Conservation (phyloP, 2,329 filamentous ascomycete species). For the Gnomoniopsis sp. region DNA sequence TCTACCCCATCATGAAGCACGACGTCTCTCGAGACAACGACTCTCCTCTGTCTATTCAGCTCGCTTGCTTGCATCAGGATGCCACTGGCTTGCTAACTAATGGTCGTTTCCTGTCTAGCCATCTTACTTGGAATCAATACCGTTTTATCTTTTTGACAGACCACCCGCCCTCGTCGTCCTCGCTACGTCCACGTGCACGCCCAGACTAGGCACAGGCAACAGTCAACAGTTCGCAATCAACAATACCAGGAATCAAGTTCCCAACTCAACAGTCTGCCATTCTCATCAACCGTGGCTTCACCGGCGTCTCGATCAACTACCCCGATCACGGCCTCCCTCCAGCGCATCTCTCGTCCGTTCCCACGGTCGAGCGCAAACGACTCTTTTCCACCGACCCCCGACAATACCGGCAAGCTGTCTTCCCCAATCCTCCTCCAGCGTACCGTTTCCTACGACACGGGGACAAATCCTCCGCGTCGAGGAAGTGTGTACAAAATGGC, state of each 20-base stretch:
- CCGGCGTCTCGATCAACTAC: not conserved
- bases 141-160: slow-evolving; percentile 7
- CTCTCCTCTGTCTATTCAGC: slow-evolving; percentile 1
- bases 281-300: not conserved
- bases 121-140: slow-evolving; percentile 18
- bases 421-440: slow-evolving; percentile 81
- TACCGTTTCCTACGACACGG: slow-evolving; percentile 87
- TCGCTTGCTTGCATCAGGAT: slow-evolving; percentile 10
- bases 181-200: not conserved
- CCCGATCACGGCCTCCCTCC: slow-evolving; percentile 24
- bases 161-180: not conserved
- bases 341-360: slow-evolving; percentile 26
- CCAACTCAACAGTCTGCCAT: not conserved
- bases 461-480: slow-evolving; percentile 65
- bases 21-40: slow-evolving; percentile 5
- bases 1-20: slow-evolving; percentile 4
- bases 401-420: slow-evolving; percentile 94
- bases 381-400: slow-evolving; percentile 17
- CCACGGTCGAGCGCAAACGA: slow-evolving; percentile 21
- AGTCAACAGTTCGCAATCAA: not conserved
- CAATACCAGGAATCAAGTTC: too few relatives aligned
- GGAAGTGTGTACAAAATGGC: slow-evolving; percentile 57
- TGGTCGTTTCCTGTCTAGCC: slow-evolving; percentile 5
- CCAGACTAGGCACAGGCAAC: not conserved
- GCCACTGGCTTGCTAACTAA: slow-evolving; percentile 6